Base-by-base conservation (phyloP, 768 basidiomycete genomes). In the Russula earlei region DNA sequence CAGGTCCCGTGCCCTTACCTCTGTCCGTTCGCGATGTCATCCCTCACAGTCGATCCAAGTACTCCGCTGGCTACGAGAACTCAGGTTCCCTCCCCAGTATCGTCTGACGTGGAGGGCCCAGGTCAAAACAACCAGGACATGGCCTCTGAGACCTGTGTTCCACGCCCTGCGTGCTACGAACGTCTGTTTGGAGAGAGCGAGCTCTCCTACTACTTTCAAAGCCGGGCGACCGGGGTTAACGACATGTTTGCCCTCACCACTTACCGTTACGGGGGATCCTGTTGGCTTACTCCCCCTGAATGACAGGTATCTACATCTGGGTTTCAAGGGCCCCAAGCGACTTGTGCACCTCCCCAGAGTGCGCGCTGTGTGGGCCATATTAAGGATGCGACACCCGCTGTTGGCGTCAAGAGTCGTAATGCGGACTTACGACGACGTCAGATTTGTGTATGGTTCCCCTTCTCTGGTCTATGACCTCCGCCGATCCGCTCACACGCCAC, bases 151-250 rank as follows among this genome's bases (percentile, higher is more conserved):
- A 19, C 8, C 5, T 12, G 22, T 15, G 27, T 10, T 34, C 42
- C 29, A 20, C 10, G 25, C 31, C 24, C 27, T 20, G 17, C 55
- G n/a, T 55, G 25, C 33, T 69, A 67, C 52, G 77, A 84, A 65
- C 77, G 86, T 24, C 73, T 66, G 54, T 70, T 92, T 47, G 87
- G 87, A 5, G 81, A 87, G 55, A 88, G 81, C 22, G 89, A 92
- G 69, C 68, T 77, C 8, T 87, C 86, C 1, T 93, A 91, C 69
- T 91, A 79, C 67, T 74, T 91, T 10, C 89, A 87, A 3, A 82
- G 83, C 3, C 75, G 90, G n/a, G 83, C 82, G 43, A 79, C 74
- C 51, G 87, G 87, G 5, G 89, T 91, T 33, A 93, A 93, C 63
- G 90, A 93, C 67, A 91, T 93, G 90, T 89, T 63, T 58, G 80